Evolutionary conservation across 768 basidiomycete species (phyloP), one percentile per base, ranked within the genome.

Genomic region (Lactifluus subvellereus): DNA sequence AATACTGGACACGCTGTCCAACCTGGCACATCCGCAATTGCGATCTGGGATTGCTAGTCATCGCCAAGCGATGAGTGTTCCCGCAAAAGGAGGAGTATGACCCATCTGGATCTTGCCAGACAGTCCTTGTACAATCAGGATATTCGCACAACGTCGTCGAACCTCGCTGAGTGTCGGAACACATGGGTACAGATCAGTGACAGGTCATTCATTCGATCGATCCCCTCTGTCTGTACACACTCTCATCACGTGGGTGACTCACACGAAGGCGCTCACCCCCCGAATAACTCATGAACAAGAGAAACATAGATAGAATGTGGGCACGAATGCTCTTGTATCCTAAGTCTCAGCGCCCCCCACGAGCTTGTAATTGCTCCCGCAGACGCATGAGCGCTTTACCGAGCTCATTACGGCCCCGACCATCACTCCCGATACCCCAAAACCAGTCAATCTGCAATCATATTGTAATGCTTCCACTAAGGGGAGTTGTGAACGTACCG

Each of bases 381-480:
- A 78, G 67, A 59, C 75, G 74, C 59, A 73, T 72, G 47, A 78
- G 73, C 53, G 77, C 73, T 64, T 76, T 77, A 27, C 77, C 78
- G 18, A 79, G 69, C 64, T 78, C 75, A 60, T 78, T 78, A 65
- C 73, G 68, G 47, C 77, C 78, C 61, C 69, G 69, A 52, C 71
- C 68, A 27, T 78, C 71, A 51, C 69, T 68, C 52, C 78, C 77
- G 60, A 77, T 64, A 33, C 77, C 78, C 77, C 78, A 79, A 66
- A 78, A 77, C 51, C 74, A 70, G 63, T 79, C 77, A 55, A 72
- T 71, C 69, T 70, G 69, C 1, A 71, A 71, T 38, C 57, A 70
- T 2, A 10, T 5, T 69, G 63, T 48, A 13, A 13, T 61, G 53
- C 11, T 2, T 11, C 7, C 8, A n/a, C 18, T 22, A 13, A 40